Percentiles rank a stretch among this genome's conserved stretches.
Conservation (phyloP, 345 rosid genomes). For the Eucalyptus urophylla region DNA sequence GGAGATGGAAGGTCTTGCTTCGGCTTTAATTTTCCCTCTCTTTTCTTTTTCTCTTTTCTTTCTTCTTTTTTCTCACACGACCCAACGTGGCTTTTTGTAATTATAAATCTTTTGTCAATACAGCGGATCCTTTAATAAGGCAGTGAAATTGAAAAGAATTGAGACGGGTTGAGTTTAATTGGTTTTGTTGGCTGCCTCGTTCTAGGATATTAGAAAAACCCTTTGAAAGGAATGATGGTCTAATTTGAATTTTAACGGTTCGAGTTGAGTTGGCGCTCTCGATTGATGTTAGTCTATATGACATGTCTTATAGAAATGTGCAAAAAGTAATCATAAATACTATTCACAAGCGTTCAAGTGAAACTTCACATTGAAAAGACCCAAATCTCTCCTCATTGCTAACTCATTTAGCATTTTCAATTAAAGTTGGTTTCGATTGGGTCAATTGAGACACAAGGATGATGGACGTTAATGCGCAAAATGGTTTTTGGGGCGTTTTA, state of each 20-base stretch:
- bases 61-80: not conserved
- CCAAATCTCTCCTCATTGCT: not conserved
- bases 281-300: not conserved
- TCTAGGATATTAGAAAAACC: not conserved
- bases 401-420: not conserved
- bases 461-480: not conserved
- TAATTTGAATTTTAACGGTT: not conserved
- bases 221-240: not conserved
- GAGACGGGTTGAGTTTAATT: not conserved
- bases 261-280: rapidly evolving
- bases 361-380: not conserved
- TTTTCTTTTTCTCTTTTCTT: not conserved
- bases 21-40: not conserved
- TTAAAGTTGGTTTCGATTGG: not conserved
- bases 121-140: not conserved
- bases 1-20: not conserved
- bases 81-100: not conserved
- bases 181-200: too few species aligned
- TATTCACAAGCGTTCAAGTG: not conserved
- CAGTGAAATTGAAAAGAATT: not conserved
- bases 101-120: not conserved
- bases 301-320: not conserved
- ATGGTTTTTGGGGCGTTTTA: not conserved
- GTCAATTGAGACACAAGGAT: not conserved
- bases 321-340: too few species aligned